Evolutionary conservation across 2,329 filamentous ascomycete genomes (phyloP), one percentile per base, ranked within the genome.

Genomic region (Pestalotiopsis sp.): DNA sequence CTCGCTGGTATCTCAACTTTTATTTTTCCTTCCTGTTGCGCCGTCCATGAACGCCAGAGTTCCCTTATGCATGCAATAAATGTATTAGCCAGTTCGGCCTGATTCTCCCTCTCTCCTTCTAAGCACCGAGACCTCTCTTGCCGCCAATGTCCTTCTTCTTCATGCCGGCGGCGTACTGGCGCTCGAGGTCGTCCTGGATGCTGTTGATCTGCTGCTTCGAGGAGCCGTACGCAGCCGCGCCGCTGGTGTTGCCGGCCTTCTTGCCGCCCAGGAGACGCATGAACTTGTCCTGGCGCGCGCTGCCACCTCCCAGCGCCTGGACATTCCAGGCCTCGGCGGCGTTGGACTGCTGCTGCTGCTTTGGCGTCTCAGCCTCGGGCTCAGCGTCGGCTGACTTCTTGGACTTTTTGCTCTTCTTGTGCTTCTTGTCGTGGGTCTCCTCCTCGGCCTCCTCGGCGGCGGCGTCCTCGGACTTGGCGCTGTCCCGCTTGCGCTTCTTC

Each of bases 121-220:
- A 87, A 36, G 86, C 86, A 23, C 87, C 87, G 12, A 90, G 81
- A 2, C 87, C 87, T 61, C 81, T 84, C 69, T 82, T 82, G 74
- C 85, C 83, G 45, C 82, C 82, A 31, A 82, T 82, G 38, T 84
- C 81, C 79, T 89, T 90, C 80, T 85, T 84, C 73, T 82, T 83
- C 77, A 89, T 87, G 36, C 88, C 87, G 11, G 79, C 79, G 70
- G 88, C 83, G 70, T 87, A 90, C 73, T 90, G 88, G 69, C 82
- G 82, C 77, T 88, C 86, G 25, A 90, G 82, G 59, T 88, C 86
- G 36, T 82, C 80, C 71, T 87, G 83, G 58, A 79, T 71, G 69
- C 69, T 73, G 20, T 68, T 65, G 61, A 78, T 75, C 61, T 79
- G 70, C 20, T 72, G 52, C 52, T 71, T 75, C 12, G 77, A 74